phyloP scores from a whole-genome alignment of 331 rosid genomes.

The Malus hybrid region DNA sequence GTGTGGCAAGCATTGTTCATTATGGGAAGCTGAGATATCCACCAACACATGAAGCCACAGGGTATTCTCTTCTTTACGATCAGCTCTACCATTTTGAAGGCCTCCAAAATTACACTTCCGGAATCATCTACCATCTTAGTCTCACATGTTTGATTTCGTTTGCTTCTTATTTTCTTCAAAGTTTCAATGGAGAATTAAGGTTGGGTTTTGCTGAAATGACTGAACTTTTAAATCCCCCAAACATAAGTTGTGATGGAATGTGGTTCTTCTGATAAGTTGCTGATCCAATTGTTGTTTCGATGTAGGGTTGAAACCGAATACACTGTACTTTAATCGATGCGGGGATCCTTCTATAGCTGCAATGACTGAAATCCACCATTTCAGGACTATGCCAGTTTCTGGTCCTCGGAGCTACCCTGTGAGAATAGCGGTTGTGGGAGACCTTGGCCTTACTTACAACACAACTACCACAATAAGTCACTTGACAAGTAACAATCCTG shows the following conservation, averaged over 20 bases:
- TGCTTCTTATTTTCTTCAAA: not conserved
- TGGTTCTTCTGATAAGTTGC: not conserved
- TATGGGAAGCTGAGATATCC: slow-evolving; percentile 39
- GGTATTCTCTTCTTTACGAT: slow-evolving; percentile 55
- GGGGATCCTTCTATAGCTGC: slow-evolving; percentile 62
- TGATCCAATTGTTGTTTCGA: not conserved
- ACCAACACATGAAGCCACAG: slow-evolving; percentile 42
- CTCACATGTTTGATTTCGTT: slow-evolving; percentile 40
- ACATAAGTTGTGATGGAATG: not conserved
- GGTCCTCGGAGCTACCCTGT: slow-evolving; percentile 51
- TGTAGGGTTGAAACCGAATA: slow-evolving; percentile 63
- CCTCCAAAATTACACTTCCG: slow-evolving; percentile 85
- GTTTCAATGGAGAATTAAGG: not conserved
- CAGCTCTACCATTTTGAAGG: slow-evolving; percentile 82
- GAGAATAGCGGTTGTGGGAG: slow-evolving; percentile 65
- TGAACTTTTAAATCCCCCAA: not conserved
- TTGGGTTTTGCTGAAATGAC: not conserved
- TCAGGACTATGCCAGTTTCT: slow-evolving; percentile 66
- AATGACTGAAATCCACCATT: slow-evolving; percentile 49
- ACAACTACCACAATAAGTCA: slow-evolving; percentile 70
- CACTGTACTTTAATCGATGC: slow-evolving; percentile 57
- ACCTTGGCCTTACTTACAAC: slow-evolving; percentile 86
- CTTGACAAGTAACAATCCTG: slow-evolving; percentile 54
- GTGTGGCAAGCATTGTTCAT: slow-evolving; percentile 50
- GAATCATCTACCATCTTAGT: slow-evolving; percentile 80